Conservation (phyloP, 495 filamentous ascomycete species). For the Xylaria intraflava region DNA sequence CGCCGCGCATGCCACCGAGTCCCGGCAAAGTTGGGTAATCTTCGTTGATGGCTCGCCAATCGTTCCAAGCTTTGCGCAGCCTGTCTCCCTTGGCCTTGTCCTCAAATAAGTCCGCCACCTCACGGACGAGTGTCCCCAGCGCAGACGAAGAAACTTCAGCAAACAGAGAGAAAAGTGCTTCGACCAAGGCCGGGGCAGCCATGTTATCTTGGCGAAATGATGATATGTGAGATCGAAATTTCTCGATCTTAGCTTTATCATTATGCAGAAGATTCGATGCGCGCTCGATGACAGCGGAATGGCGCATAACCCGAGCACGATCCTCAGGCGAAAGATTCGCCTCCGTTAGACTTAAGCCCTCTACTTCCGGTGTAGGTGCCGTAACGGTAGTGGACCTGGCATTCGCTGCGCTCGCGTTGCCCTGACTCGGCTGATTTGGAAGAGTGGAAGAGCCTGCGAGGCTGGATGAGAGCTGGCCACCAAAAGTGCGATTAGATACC, state of each 20-base stretch:
- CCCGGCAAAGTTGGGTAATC: conserved; percentile 89
- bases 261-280: conserved; percentile 73
- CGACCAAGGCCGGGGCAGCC: conserved; percentile 67
- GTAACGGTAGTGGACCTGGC: conserved; percentile 12
- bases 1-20: conserved; percentile 52
- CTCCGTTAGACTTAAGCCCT: conserved; percentile 35
- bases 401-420: neutral
- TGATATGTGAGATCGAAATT: conserved; percentile 74
- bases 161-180: conserved; percentile 73
- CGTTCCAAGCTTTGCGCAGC: conserved; percentile 78
- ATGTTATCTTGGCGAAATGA: conserved; percentile 61
- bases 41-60: conserved; percentile 92
- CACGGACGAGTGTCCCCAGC: conserved; percentile 82
- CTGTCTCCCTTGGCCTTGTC: conserved; percentile 62
- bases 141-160: conserved; percentile 66
- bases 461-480: conserved; percentile 60
- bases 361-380: conserved; percentile 21
- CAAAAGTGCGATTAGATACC: conserved; percentile 69
- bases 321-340: conserved; percentile 59
- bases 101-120: conserved; percentile 90
- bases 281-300: conserved; percentile 75
- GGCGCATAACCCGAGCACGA: conserved; percentile 69
- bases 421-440: conserved; percentile 10
- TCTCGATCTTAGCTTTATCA: conserved; percentile 59
- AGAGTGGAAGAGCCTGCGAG: conserved; percentile 11